Evolutionary conservation across 1,139 yeast genomes (phyloP), one percentile per base, ranked within the genome.

Genomic region (Yamadazyma atmosphaerica): DNA sequence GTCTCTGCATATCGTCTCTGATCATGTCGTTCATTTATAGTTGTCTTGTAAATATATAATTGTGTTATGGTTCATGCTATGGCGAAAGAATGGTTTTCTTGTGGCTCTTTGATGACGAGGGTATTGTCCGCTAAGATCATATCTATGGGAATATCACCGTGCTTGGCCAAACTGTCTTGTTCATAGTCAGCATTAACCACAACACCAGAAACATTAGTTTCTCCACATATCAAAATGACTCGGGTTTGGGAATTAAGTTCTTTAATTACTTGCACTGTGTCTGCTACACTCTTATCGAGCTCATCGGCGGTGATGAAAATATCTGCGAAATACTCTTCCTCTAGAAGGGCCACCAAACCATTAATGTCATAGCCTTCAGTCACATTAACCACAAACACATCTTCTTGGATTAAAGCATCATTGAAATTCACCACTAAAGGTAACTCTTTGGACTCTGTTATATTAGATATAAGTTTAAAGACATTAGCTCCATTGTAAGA

Each of bases 341-440:
- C 31, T 16, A 28, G n/a, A 8, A 28, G 21, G 4, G 21, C 4
- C 21, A 28, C 12, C 12, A 28, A 11, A n/a, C 31, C 31, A 16
- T 28, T 28, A 4, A 16, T 16, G 16, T 28, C 31, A 28, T 28
- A 28, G n/a, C 7, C 21, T 16, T 28, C 31, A 4, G 4, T 14
- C 4, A 16, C 12, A 6, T 28, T 7, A 4, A 28, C n/a, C 31
- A 28, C 19, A 16, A 14, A 28, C 6, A 13, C 16, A 4, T 16
- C 21, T 4, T 11, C 16, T 15, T 28, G 8, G 9, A 28, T 16
- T 4, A 6, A 9, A 5, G 4, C 11, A 12, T 28, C n/a, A 4
- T 28, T 14, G 21, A 28, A 28, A 16, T 28, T 28, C 21, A 28
- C 4, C 19, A 28, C 31, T 13, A 28, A 28, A 9, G 31, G 21